Base-by-base conservation (phyloP, 2,329 filamentous ascomycete species). In the Ophiocordyceps unilateralis region DNA sequence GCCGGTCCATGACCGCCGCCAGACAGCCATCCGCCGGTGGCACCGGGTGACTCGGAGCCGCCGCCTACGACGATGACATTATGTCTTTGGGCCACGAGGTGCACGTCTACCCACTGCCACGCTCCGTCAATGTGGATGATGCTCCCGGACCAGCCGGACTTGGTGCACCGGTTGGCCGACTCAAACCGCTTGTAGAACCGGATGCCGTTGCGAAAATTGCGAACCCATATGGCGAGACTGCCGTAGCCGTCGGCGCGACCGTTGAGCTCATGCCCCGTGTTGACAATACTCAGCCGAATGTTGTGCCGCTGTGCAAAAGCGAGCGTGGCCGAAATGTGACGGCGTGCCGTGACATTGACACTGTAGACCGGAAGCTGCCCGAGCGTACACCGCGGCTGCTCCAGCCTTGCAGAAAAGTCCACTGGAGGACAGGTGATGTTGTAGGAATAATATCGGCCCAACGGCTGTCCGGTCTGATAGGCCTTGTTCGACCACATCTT, bases 191-290 rank as follows among this genome's bases (percentile, higher is more conserved):
- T 10, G 19, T 54, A 49, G 44, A 55, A 56, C 9, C 46, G 39
- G 43, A 60, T 55, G 38, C 43, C 40, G 47, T 62, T 54, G 14
- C 60, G 49, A 45, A 54, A 52, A 42, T 63, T 46, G 21, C 54
- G 55, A 5, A 49, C 50, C 59, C 59, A 59, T 28, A 63, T 44
- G 20, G 50, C 51, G 9, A 63, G 51, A 4, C 51, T 54, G 15
- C 57, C 56, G 19, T 52, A 55, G 4, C 57, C 60, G 28, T 56
- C 52, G 17, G 53, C 53, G 22, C 59, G 53, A 2, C 61, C 60
- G 19, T 59, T 51, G 30, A 59, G 57, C 42, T 67, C 63, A 48
- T 69, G 65, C 0, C 65, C 66, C 1, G 65, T 67, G 44, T 62
- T 63, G 45, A 59, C 58, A 38, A 69, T 53, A 7, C 59, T 59